Conservation (phyloP, 2,329 filamentous ascomycete species). For the Fusarium coffeatum region DNA sequence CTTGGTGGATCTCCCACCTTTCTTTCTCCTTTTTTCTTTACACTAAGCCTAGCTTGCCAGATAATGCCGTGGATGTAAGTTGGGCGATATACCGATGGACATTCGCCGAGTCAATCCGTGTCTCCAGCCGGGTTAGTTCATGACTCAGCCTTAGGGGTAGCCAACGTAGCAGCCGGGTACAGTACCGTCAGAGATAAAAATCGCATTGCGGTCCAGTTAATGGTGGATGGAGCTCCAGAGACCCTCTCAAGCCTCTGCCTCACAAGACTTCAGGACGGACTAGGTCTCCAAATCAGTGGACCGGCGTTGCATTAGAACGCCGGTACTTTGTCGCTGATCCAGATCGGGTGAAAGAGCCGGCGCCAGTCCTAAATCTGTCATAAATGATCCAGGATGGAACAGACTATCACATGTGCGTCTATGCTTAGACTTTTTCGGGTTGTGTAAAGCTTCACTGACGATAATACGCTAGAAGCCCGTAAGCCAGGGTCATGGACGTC, state of each 20-base stretch:
- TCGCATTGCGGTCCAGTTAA: slow-evolving; percentile 2
- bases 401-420: slow-evolving; percentile 29
- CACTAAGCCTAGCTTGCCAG: slow-evolving; percentile 15
- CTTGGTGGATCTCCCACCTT: slow-evolving; percentile 19
- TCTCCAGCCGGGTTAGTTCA: slow-evolving; percentile 1
- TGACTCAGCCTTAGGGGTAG: slow-evolving; percentile 16
- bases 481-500: slow-evolving; percentile 31
- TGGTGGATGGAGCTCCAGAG: slow-evolving; percentile 6
- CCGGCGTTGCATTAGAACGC: slow-evolving; percentile 33
- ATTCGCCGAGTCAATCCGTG: slow-evolving; percentile 33
- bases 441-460: background rate
- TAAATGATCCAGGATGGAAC: slow-evolving; percentile 19
- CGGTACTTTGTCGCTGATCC: slow-evolving; percentile 41
- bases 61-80: slow-evolving; percentile 31
- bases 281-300: background rate
- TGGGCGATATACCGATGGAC: slow-evolving; percentile 25
- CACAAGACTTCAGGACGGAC: slow-evolving; percentile 20
- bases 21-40: background rate
- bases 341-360: slow-evolving; percentile 38
- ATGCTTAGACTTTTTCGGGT: background rate
- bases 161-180: slow-evolving; percentile 18
- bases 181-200: slow-evolving; percentile 8
- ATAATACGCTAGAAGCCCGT: slow-evolving; percentile 24
- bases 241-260: background rate
- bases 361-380: slow-evolving; percentile 30